These are phyloP conservation scores for Lepiota brunneoincarnata DNA, from an alignment of 768 basidiomycete genomes.

Conservation along the genomic window DNA sequence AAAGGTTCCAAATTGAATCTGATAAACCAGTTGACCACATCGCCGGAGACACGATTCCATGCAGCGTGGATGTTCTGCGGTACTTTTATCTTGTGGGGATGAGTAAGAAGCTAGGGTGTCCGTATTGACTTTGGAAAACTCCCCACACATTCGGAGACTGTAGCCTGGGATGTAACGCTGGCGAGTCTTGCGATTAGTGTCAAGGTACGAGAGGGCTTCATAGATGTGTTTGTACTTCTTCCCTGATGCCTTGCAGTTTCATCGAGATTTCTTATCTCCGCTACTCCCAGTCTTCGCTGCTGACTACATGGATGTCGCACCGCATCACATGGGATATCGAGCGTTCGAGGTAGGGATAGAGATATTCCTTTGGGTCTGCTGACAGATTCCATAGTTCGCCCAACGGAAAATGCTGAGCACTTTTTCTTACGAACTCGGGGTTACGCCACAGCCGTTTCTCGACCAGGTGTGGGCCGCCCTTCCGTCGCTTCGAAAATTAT, in stretches of 20 bases:
- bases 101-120: neutral
- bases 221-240: neutral
- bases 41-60: constrained; percentile 62
- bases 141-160: constrained; percentile 23
- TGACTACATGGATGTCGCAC: constrained; percentile 51
- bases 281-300: constrained; percentile 47
- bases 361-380: constrained; percentile 1
- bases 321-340: constrained; percentile 39
- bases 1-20: constrained; percentile 27
- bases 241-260: constrained; percentile 37
- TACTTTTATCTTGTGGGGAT: constrained; percentile 40
- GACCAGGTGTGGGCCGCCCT: constrained; percentile 59
- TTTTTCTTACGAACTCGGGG: constrained; percentile 47
- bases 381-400: constrained; percentile 35
- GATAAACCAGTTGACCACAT: constrained; percentile 50
- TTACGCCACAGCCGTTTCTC: constrained; percentile 51
- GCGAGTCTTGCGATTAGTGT: constrained; percentile 59
- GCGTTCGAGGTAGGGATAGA: constrained; percentile 49
- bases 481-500: constrained; percentile 44
- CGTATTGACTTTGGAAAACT: neutral
- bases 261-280: constrained; percentile 61
- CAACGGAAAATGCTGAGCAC: constrained; percentile 54
- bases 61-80: constrained; percentile 59
- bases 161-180: constrained; percentile 58
- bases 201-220: constrained; percentile 39